Evolutionary conservation across 2,329 filamentous ascomycete genomes (phyloP).

Genomic region (Lachnellula cervina): DNA sequence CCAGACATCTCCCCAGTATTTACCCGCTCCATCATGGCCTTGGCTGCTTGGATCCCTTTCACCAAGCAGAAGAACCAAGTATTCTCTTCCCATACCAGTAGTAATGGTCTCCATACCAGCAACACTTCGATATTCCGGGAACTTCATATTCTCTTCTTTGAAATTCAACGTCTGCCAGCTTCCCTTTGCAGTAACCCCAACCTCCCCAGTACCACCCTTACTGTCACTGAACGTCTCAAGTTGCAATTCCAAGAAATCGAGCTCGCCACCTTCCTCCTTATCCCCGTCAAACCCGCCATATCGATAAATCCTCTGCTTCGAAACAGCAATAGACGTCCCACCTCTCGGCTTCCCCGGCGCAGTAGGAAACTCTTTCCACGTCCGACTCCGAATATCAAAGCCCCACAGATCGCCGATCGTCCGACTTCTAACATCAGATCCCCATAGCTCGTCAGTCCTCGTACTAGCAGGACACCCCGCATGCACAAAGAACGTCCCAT

Average conservation of each 20-base stretch:
- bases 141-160: constrained; percentile 38
- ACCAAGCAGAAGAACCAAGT: constrained; percentile 57
- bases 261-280: constrained; percentile 61
- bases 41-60: constrained; percentile 46
- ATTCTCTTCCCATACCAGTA: constrained; percentile 56
- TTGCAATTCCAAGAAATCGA: constrained; percentile 61
- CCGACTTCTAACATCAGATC: constrained; percentile 56
- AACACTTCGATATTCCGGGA: constrained; percentile 51
- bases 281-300: constrained; percentile 77
- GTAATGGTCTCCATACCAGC: constrained; percentile 51
- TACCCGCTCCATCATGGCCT: constrained; percentile 47
- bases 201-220: constrained; percentile 43
- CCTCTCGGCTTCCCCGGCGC: constrained; percentile 64
- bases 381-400: constrained; percentile 33
- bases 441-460: constrained; percentile 67
- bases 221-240: constrained; percentile 51
- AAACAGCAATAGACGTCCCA: constrained; percentile 62
- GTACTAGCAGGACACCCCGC: constrained; percentile 64
- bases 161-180: constrained; percentile 51
- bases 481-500: constrained; percentile 69
- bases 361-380: constrained; percentile 63
- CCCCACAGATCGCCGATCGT: too few relatives aligned
- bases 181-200: constrained; percentile 45
- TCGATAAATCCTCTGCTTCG: constrained; percentile 62
- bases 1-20: constrained; percentile 59